Percentiles rank a stretch among this genome's conserved stretches.
Evolutionary conservation across 2,329 filamentous ascomycete genomes (phyloP).

Genomic region (Cladorrhinum sp.): DNA sequence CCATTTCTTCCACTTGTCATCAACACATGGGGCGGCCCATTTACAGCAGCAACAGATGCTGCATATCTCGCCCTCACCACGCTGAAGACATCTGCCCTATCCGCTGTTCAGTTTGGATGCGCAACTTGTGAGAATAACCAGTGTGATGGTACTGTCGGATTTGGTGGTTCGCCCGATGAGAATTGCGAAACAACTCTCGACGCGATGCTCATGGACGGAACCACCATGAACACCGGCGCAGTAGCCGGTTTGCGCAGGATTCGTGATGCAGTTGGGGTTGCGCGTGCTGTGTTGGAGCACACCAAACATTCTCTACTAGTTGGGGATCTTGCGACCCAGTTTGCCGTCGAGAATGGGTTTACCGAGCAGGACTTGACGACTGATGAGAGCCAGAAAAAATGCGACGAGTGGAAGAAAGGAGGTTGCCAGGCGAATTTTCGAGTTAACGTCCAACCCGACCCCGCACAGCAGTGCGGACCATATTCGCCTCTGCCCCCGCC

Average conservation of each 20-base stretch:
- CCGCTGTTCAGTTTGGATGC: constrained; percentile 52
- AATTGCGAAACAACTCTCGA: constrained; percentile 57
- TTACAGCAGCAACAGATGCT: constrained; percentile 50
- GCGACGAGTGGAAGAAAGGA: constrained; percentile 41
- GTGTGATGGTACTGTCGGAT: constrained; percentile 55
- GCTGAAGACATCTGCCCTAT: constrained; percentile 39
- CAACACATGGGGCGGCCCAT: constrained; percentile 55
- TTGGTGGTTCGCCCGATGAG: constrained; percentile 54
- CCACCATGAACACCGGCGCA: constrained; percentile 51
- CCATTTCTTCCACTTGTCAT: constrained; percentile 46
- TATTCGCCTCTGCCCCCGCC: constrained; percentile 37
- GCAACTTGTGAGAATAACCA: constrained; percentile 49
- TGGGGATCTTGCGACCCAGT: constrained; percentile 52
- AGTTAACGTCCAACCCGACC: constrained; percentile 44
- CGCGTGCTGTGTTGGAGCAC: constrained; percentile 48
- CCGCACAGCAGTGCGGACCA: constrained; percentile 44
- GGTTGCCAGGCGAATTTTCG: constrained; percentile 52
- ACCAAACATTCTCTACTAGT: constrained; percentile 52
- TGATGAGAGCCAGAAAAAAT: constrained; percentile 37
- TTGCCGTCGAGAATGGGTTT: constrained; percentile 53
- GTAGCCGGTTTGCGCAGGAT: constrained; percentile 51
- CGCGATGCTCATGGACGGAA: constrained; percentile 58
- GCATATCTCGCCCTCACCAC: constrained; percentile 37
- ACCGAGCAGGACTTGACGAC: constrained; percentile 43
- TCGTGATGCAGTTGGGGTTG: constrained; percentile 48